A percentile compares a stretch with the other conserved stretches of the same genome.
phyloP scores from a whole-genome alignment of 202 grass and related monocot genomes.

The Digitaria exilis region DNA sequence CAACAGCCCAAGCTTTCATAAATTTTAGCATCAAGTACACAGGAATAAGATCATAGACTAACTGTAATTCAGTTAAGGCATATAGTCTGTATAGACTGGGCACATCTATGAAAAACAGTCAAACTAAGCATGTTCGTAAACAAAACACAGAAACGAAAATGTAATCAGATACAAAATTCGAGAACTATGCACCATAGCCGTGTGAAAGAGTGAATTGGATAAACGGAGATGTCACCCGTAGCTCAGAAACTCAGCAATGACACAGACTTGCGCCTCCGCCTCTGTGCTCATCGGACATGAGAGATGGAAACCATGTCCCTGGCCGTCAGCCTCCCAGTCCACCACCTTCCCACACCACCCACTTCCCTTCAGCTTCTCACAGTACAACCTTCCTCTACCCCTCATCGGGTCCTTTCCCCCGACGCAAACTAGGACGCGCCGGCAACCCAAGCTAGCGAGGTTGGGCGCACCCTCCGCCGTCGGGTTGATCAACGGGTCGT shows the following conservation, averaged over 20 bases:
- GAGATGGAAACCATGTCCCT: conserved; percentile 73
- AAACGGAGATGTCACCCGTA: conserved; percentile 10
- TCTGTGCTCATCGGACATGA: neutral
- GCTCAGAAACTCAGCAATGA: conserved; percentile 52
- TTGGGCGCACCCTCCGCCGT: conserved; percentile 52
- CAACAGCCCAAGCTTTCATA: neutral
- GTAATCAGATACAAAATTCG: conserved; percentile 15
- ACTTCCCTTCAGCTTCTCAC: conserved; percentile 51
- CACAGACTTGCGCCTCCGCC: conserved; percentile 35
- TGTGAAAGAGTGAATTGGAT: neutral
- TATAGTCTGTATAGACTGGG: neutral
- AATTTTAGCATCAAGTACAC: neutral
- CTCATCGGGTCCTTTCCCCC: conserved; percentile 62
- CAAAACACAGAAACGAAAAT: neutral
- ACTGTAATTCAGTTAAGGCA: conserved; percentile 5
- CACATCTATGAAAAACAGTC: conserved; percentile 7
- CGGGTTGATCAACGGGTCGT: conserved; percentile 80
- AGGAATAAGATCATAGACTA: neutral
- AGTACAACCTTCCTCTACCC: conserved; percentile 59
- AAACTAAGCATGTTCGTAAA: conserved; percentile 12
- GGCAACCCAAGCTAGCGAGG: conserved; percentile 48
- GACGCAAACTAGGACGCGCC: conserved; percentile 52
- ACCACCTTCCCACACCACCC: conserved; percentile 53
- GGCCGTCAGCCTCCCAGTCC: conserved; percentile 48
- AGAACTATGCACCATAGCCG: conserved; percentile 6